phyloP scores from a whole-genome alignment of 1,139 yeast genomes.

The Suhomyces kunorum region DNA sequence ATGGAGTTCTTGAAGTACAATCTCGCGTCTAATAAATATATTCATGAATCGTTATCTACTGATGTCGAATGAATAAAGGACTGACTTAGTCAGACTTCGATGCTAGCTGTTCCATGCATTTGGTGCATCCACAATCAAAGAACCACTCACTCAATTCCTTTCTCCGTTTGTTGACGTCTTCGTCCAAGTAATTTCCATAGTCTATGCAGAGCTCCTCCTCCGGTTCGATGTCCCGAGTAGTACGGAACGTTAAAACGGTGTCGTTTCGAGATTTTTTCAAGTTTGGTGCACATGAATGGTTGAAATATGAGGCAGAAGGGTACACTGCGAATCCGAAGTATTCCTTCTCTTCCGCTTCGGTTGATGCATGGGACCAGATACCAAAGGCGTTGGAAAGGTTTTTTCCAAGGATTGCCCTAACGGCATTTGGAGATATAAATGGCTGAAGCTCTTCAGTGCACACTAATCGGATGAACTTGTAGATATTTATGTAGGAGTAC shows the following conservation, averaged over 20 bases:
- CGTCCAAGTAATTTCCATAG: slow-evolving; percentile 55
- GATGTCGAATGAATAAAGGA: not conserved
- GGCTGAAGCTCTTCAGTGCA: slow-evolving; percentile 41
- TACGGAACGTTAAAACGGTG: slow-evolving; percentile 26
- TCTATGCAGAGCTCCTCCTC: slow-evolving; percentile 63
- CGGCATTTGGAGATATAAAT: slow-evolving; percentile 37
- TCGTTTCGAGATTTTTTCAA: slow-evolving; percentile 26
- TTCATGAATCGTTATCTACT: not conserved
- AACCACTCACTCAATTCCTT: slow-evolving; percentile 57
- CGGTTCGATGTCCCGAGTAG: slow-evolving; percentile 30
- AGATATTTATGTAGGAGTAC: slow-evolving; percentile 52
- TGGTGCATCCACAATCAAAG: slow-evolving; percentile 56
- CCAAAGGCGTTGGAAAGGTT: slow-evolving; percentile 79
- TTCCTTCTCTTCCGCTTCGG: slow-evolving; percentile 52
- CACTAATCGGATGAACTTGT: slow-evolving; percentile 48
- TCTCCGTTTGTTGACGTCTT: slow-evolving; percentile 45
- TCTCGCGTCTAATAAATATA: not conserved
- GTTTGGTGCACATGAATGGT: slow-evolving; percentile 51
- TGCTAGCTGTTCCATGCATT: slow-evolving; percentile 32
- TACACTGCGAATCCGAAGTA: slow-evolving; percentile 67
- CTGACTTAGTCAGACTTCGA: not conserved
- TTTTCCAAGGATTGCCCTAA: slow-evolving; percentile 57
- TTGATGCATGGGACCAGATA: slow-evolving; percentile 54
- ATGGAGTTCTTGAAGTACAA: too few relatives aligned
- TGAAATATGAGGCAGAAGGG: slow-evolving; percentile 70